Percentiles rank a stretch among this genome's conserved stretches.
Conservation (phyloP, 371 early-diverging fungal species). For the Gilbertella persicaria region DNA sequence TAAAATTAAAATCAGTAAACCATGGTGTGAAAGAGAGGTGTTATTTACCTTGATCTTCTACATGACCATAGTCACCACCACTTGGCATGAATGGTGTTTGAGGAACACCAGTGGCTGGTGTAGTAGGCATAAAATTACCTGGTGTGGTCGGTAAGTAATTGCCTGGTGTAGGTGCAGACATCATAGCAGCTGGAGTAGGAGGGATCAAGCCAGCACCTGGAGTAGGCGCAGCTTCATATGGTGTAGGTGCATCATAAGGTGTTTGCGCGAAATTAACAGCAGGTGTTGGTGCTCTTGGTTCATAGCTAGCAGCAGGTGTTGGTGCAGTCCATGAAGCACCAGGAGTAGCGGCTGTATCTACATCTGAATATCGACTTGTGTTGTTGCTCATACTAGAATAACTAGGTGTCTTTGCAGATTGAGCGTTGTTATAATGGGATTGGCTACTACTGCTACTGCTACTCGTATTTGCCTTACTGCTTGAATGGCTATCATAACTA, state of each 20-base stretch:
- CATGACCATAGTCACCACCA: constrained; percentile 52
- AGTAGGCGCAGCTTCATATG: constrained; percentile 39
- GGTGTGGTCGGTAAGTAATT: constrained; percentile 39
- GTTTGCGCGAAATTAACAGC: constrained; percentile 46
- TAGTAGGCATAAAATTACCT: constrained; percentile 50
- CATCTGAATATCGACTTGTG: constrained; percentile 27
- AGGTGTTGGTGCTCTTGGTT: constrained; percentile 44
- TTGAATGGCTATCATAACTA: constrained; percentile 60
- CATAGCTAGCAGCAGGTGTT: constrained; percentile 43
- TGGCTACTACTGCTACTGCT: constrained; percentile 2
- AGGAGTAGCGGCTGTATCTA: constrained; percentile 47
- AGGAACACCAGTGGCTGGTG: constrained; percentile 57
- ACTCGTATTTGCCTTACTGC: constrained; percentile 24
- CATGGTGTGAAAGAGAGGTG: background rate
- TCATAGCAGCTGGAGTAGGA: constrained; percentile 58
- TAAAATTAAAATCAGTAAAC: background rate
- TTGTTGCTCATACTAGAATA: constrained; percentile 12
- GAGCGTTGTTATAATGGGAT: constrained; percentile 19
- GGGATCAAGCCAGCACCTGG: constrained; percentile 53
- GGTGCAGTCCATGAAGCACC: constrained; percentile 39
- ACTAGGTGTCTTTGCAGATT: constrained; percentile 61
- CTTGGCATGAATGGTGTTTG: constrained; percentile 70
- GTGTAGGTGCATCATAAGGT: constrained; percentile 40
- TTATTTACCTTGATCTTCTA: constrained; percentile 42
- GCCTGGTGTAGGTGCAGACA: constrained; percentile 51